These are phyloP conservation scores for Erigeron philadelphicus DNA, from an alignment of 140 eudicot species.

Conservation along the genomic window DNA sequence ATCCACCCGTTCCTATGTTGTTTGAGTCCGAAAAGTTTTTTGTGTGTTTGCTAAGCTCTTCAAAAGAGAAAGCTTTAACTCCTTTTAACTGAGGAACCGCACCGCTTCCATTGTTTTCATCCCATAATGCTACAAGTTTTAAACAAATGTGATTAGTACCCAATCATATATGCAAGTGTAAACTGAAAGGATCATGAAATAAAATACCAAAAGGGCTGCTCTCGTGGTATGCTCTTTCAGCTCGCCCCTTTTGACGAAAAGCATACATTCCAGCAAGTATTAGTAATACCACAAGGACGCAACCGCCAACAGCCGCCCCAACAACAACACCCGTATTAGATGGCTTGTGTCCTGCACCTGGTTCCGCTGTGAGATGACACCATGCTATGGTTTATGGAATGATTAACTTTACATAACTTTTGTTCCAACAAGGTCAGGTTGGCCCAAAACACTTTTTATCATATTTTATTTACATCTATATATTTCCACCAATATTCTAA, in stretches of 20 bases:
- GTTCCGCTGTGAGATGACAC: slow-evolving; percentile 25
- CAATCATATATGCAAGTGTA: not conserved
- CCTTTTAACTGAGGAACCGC: slow-evolving; percentile 71
- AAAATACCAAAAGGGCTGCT: slow-evolving; percentile 63
- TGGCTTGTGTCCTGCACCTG: slow-evolving; percentile 32
- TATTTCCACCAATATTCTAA: too few species aligned
- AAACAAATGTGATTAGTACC: slow-evolving; percentile 5
- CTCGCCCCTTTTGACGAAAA: slow-evolving; percentile 55
- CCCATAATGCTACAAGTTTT: slow-evolving; percentile 63
- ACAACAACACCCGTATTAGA: slow-evolving; percentile 43
- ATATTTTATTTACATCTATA: too few species aligned
- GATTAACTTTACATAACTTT: not conserved
- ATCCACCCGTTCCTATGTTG: slow-evolving; percentile 78
- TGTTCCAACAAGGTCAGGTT: too few species aligned
- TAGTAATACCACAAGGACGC: slow-evolving; percentile 43
- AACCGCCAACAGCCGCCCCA: slow-evolving; percentile 68
- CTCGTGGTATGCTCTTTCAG: slow-evolving; percentile 50
- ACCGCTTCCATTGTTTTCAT: slow-evolving; percentile 42
- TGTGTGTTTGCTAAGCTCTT: slow-evolving; percentile 60
- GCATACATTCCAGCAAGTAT: slow-evolving; percentile 60
- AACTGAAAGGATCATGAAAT: not conserved
- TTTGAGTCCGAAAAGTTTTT: slow-evolving; percentile 67
- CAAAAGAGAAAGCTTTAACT: slow-evolving; percentile 59
- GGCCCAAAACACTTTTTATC: too few species aligned
- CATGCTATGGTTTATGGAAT: not conserved